A percentile compares a stretch with the other conserved stretches of the same genome.
These are phyloP conservation scores for Zymoseptoria crescenta DNA, from an alignment of 2,329 filamentous ascomycete species.

Conservation along the genomic window DNA sequence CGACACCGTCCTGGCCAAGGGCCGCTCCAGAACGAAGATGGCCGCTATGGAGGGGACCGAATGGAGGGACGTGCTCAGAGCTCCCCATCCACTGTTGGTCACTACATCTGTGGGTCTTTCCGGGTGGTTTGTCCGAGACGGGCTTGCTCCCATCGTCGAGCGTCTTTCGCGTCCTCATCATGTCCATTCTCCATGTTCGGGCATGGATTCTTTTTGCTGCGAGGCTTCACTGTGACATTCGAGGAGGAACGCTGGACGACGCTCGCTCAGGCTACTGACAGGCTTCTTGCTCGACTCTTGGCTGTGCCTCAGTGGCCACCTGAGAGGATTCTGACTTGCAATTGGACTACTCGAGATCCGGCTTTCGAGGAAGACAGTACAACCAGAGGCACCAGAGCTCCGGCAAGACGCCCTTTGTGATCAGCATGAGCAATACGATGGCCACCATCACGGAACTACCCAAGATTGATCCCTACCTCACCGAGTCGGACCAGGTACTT, in stretches of 20 bases:
- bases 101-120: not conserved
- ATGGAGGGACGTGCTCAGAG: not conserved
- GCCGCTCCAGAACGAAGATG: no score
- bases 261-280: not conserved
- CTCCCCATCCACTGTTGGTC: not conserved
- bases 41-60: not conserved
- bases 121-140: no score
- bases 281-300: not conserved
- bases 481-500: conserved; percentile 34
- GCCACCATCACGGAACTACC: not conserved
- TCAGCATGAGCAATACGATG: not conserved
- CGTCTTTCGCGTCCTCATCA: not conserved
- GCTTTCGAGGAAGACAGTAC: not conserved
- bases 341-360: no score
- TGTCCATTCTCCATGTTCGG: not conserved
- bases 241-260: not conserved
- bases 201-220: not conserved
- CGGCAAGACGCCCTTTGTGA: not conserved
- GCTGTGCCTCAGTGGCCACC: not conserved
- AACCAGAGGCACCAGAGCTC: not conserved
- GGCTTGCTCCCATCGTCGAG: not conserved
- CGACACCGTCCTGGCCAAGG: no score
- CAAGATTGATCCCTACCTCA: conserved; percentile 29
- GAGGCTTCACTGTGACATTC: not conserved
- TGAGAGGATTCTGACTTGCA: not conserved